These are phyloP conservation scores for Blastomyces gilchristii DNA, from an alignment of 2,329 filamentous ascomycete species.

Conservation along the genomic window DNA sequence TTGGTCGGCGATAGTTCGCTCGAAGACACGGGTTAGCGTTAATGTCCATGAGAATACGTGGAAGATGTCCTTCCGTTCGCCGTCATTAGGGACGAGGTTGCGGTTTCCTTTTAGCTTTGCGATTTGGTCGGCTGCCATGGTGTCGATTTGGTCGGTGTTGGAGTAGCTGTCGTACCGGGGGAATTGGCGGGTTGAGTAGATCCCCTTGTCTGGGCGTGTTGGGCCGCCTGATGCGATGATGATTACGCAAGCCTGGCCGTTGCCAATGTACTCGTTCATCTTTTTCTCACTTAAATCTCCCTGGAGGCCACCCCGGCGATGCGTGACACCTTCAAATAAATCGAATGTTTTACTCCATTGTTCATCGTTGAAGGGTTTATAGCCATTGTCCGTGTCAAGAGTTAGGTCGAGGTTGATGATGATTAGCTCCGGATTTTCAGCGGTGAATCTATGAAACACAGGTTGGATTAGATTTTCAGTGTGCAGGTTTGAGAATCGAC, in stretches of 20 bases:
- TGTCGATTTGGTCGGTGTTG: conserved; percentile 24
- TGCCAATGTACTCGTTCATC: conserved; percentile 30
- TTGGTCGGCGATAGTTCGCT: conserved; percentile 8
- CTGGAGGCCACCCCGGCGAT: conserved; percentile 28
- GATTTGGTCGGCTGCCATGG: conserved; percentile 31
- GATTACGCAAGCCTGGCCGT: conserved; percentile 27
- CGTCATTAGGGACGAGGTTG: conserved; percentile 8
- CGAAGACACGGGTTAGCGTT: conserved; percentile 8
- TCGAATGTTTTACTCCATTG: conserved; percentile 38
- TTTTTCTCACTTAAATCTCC: conserved; percentile 25
- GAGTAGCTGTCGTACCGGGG: conserved; percentile 25
- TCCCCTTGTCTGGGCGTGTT: conserved; percentile 26
- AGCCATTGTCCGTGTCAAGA: conserved; percentile 33
- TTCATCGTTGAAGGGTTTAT: conserved; percentile 28
- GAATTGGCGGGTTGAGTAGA: conserved; percentile 27
- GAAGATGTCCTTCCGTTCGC: conserved; percentile 10
- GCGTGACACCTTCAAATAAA: conserved; percentile 34
- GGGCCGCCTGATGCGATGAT: conserved; percentile 24
- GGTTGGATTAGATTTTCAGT: background rate
- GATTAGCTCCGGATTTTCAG: conserved; percentile 37
- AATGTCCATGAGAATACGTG: conserved; percentile 16
- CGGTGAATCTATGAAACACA: conserved; percentile 37
- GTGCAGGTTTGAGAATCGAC: background rate
- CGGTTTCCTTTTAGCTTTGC: conserved; percentile 22
- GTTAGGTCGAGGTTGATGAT: conserved; percentile 41